Evolutionary conservation across 2,329 filamentous ascomycete genomes (phyloP).

Genomic region (Neonectria faginata): DNA sequence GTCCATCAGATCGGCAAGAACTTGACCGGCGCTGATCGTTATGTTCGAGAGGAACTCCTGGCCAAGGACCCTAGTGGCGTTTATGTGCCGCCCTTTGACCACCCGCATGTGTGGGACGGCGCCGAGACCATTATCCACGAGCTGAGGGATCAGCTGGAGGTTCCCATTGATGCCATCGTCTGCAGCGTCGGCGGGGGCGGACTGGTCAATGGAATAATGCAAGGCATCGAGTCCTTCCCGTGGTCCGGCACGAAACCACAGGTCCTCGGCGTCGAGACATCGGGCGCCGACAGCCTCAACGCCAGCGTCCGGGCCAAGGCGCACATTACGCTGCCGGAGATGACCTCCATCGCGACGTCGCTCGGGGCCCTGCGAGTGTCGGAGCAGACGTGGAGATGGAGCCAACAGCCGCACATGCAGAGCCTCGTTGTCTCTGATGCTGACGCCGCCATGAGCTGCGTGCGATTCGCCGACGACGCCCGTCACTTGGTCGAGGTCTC

Average conservation of each 20-base stretch:
- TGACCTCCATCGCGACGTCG: constrained; percentile 80
- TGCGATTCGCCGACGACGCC: constrained; percentile 84
- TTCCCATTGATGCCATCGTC: constrained; percentile 74
- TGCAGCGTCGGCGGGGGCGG: constrained; percentile 87
- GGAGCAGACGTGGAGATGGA: constrained; percentile 74
- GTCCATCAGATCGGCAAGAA: constrained; percentile 76
- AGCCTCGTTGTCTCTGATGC: constrained; percentile 59
- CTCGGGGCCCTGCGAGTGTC: constrained; percentile 81
- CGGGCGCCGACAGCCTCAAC: constrained; percentile 77
- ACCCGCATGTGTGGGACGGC: constrained; percentile 75
- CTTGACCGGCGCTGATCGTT: constrained; percentile 77
- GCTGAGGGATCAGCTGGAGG: constrained; percentile 55
- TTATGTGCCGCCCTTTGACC: constrained; percentile 78
- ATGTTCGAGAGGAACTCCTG: constrained; percentile 71
- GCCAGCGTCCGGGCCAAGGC: constrained; percentile 67
- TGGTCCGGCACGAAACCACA: constrained; percentile 54
- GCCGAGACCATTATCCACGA: constrained; percentile 69
- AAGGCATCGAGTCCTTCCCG: constrained; percentile 68
- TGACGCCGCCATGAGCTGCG: constrained; percentile 82
- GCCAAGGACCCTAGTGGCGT: constrained; percentile 64
- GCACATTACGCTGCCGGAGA: constrained; percentile 73
- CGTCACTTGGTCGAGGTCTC: constrained; percentile 84
- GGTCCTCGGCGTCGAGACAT: constrained; percentile 81
- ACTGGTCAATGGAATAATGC: constrained; percentile 79
- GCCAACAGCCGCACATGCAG: constrained; percentile 53